These are phyloP conservation scores for Cryphonectria parasitica DNA, from an alignment of 2,329 filamentous ascomycete species.

Conservation along the genomic window DNA sequence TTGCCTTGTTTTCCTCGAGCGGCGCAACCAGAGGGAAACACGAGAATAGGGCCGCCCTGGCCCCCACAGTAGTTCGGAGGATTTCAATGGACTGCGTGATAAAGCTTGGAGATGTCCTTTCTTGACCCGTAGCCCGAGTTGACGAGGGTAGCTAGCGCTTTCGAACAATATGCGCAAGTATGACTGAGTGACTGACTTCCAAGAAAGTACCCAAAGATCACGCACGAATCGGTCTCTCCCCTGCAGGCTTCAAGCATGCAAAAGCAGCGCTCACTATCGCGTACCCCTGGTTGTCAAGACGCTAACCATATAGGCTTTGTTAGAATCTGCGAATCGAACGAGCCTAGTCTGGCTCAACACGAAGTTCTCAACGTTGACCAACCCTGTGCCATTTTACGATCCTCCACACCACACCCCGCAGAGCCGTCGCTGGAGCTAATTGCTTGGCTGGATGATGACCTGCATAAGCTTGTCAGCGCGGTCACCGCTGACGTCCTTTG, in stretches of 20 bases:
- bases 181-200: background rate
- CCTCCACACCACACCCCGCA: background rate
- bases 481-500: conserved; percentile 11
- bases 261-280: background rate
- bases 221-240: background rate
- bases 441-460: conserved; percentile 12
- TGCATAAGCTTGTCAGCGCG: conserved; percentile 11
- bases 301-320: conserved; percentile 21
- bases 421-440: conserved; percentile 9
- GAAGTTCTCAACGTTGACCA: conserved; percentile 24
- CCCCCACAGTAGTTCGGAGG: background rate
- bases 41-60: conserved; percentile 6
- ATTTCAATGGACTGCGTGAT: background rate
- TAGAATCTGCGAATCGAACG: conserved; percentile 15
- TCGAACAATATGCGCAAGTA: background rate
- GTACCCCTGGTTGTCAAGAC: conserved; percentile 9
- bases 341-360: conserved; percentile 26
- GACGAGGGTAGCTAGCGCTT: background rate
- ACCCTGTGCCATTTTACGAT: conserved; percentile 8
- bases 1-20: background rate
- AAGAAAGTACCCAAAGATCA: background rate
- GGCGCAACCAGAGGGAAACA: background rate
- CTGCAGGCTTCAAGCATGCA: background rate
- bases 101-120: background rate
- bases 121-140: background rate